A percentile compares a stretch with the other conserved stretches of the same genome.
phyloP scores from a whole-genome alignment of 2,329 filamentous ascomycete genomes.

The Phyllosticta ampelicida region DNA sequence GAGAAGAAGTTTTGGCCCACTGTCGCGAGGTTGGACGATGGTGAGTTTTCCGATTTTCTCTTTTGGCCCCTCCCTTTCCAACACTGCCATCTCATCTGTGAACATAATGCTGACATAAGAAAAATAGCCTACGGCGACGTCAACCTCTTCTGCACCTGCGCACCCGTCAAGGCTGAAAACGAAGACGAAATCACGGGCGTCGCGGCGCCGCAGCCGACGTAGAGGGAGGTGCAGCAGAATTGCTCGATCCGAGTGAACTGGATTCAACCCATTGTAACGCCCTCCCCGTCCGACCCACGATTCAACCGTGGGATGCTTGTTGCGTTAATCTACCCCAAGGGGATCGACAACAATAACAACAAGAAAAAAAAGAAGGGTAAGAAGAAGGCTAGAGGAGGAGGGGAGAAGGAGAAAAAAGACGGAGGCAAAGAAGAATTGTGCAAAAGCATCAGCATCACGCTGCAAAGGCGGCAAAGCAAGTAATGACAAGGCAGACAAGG shows the following conservation, averaged over 20 bases:
- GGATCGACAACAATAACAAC: too few species aligned
- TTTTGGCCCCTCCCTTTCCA: constrained; percentile 14
- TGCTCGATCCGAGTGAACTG: background rate
- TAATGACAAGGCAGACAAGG: too few species aligned
- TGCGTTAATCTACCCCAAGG: too few species aligned
- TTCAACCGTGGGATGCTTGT: background rate
- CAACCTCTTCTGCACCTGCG: constrained; percentile 92
- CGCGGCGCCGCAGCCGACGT: constrained; percentile 24
- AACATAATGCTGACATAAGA: constrained; percentile 9
- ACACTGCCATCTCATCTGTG: too few species aligned
- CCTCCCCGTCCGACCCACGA: background rate
- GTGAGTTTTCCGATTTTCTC: constrained; percentile 39
- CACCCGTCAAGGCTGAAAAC: constrained; percentile 53
- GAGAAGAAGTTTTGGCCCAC: constrained; percentile 98
- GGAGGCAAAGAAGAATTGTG: too few species aligned
- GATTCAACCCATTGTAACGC: background rate
- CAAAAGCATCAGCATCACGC: too few species aligned
- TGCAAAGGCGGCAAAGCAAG: too few species aligned
- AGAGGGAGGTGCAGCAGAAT: background rate
- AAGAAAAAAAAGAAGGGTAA: too few species aligned
- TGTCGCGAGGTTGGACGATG: constrained; percentile 77
- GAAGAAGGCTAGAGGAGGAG: too few species aligned
- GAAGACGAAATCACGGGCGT: constrained; percentile 21
- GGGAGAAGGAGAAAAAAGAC: too few species aligned
- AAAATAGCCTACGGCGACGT: constrained; percentile 69